Conservation (phyloP, 768 basidiomycete genomes). For the Termitomyces sp. region DNA sequence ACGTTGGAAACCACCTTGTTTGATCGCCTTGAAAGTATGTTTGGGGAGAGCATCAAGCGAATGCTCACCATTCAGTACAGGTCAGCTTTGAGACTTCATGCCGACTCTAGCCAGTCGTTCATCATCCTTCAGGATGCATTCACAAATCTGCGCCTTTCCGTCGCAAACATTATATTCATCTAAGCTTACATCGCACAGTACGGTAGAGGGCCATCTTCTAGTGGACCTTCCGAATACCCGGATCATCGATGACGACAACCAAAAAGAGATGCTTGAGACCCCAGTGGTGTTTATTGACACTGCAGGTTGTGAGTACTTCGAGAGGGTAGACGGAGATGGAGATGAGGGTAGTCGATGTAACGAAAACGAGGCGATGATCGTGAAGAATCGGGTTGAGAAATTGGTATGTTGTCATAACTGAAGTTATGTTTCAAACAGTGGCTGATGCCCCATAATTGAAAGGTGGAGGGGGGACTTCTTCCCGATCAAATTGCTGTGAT, state of each 20-base stretch:
- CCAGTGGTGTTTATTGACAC: constrained; percentile 95
- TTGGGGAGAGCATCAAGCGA: constrained; percentile 75
- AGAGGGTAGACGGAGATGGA: constrained; percentile 69
- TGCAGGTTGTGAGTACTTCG: constrained; percentile 90
- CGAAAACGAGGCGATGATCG: constrained; percentile 90
- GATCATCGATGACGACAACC: constrained; percentile 55
- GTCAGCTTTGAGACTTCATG: constrained; percentile 28
- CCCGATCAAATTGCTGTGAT: constrained; percentile 81
- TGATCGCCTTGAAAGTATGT: constrained; percentile 86
- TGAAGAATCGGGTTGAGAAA: constrained; percentile 75
- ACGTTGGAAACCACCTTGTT: constrained; percentile 89
- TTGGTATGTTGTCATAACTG: constrained; percentile 41
- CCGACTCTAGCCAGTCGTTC: not conserved
- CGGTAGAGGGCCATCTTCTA: constrained; percentile 72
- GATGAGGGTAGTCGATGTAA: constrained; percentile 91
- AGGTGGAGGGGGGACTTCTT: constrained; percentile 59
- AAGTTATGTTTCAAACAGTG: not conserved
- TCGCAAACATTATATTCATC: constrained; percentile 76
- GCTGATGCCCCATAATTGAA: not conserved
- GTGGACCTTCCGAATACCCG: constrained; percentile 56
- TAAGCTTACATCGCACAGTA: constrained; percentile 61
- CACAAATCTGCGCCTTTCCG: constrained; percentile 80
- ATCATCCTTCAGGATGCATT: constrained; percentile 66
- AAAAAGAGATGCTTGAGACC: constrained; percentile 64
- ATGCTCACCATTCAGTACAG: constrained; percentile 91